Evolutionary conservation across 495 filamentous ascomycete genomes (phyloP).

Genomic region (Neurospora pannonica): DNA sequence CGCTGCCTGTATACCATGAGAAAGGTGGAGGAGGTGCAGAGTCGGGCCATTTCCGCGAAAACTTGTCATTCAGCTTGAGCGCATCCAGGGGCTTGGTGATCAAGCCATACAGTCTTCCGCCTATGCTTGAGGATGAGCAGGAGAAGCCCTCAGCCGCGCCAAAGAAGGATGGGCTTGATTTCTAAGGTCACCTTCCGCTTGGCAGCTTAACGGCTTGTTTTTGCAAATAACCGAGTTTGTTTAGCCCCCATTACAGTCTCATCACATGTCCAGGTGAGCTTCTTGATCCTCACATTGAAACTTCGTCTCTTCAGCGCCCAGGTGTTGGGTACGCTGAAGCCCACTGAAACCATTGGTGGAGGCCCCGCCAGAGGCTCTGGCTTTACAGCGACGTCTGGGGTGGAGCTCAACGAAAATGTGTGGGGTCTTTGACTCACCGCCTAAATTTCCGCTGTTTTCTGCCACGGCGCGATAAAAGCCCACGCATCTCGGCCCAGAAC

Average conservation of each 20-base stretch:
- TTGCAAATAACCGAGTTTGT: not conserved
- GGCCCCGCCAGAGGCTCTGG: not conserved
- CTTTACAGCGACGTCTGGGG: not conserved
- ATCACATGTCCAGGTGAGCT: not conserved
- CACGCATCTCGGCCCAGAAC: not conserved
- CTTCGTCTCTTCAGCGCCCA: not conserved
- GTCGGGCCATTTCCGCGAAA: conserved; percentile 58
- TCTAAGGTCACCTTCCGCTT: conserved; percentile 7
- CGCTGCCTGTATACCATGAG: conserved; percentile 75
- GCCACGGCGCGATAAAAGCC: conserved; percentile 12
- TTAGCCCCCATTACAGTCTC: not conserved
- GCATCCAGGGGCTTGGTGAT: conserved; percentile 72
- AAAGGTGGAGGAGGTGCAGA: conserved; percentile 72
- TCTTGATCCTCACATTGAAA: not conserved
- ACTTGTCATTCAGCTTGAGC: conserved; percentile 83
- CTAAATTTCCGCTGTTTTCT: conserved; percentile 1
- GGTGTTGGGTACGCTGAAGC: not conserved
- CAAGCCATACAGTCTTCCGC: conserved; percentile 81
- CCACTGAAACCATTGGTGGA: not conserved
- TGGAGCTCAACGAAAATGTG: not conserved
- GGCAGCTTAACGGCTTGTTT: not conserved
- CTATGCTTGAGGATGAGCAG: conserved; percentile 69
- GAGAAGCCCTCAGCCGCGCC: conserved; percentile 38
- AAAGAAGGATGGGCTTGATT: conserved; percentile 22
- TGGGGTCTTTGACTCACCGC: not conserved